Evolutionary conservation across 768 basidiomycete genomes (phyloP).

Genomic region (Stropharia rugosoannulata): DNA sequence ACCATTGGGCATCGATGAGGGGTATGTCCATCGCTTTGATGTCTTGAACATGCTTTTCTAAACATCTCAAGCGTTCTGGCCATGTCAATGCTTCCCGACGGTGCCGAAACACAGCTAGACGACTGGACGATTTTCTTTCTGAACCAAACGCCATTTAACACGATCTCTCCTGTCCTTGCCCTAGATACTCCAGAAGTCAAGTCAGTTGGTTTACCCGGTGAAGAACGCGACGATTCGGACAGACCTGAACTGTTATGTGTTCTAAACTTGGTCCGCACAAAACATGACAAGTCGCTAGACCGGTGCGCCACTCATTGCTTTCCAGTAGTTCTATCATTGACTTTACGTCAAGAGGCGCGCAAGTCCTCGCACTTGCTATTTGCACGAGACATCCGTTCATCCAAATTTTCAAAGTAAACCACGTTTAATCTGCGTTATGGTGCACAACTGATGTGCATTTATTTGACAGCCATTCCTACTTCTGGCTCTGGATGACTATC

Average conservation of each 20-base stretch:
- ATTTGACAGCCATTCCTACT: conserved; percentile 77
- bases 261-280: conserved; percentile 87
- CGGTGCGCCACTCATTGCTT: conserved; percentile 41
- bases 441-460: neutral
- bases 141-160: conserved; percentile 90
- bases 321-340: neutral
- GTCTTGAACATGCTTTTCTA: conserved; percentile 8
- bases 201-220: conserved; percentile 33
- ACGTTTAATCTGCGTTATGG: neutral
- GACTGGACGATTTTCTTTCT: conserved; percentile 99
- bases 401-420: conserved; percentile 87
- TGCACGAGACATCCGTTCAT: conserved; percentile 93
- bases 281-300: conserved; percentile 81
- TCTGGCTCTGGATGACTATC: conserved; percentile 95
- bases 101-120: conserved; percentile 90
- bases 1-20: conserved; percentile 91
- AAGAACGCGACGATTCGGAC: conserved; percentile 25
- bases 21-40: conserved; percentile 48
- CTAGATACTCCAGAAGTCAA: conserved; percentile 55
- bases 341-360: conserved; percentile 66
- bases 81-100: conserved; percentile 98
- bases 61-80: conserved; percentile 70
- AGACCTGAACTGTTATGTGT: conserved; percentile 76
- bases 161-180: conserved; percentile 79
- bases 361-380: conserved; percentile 93